Base-by-base conservation (phyloP, 73 alveolate species). In the Stentor coeruleus region DNA sequence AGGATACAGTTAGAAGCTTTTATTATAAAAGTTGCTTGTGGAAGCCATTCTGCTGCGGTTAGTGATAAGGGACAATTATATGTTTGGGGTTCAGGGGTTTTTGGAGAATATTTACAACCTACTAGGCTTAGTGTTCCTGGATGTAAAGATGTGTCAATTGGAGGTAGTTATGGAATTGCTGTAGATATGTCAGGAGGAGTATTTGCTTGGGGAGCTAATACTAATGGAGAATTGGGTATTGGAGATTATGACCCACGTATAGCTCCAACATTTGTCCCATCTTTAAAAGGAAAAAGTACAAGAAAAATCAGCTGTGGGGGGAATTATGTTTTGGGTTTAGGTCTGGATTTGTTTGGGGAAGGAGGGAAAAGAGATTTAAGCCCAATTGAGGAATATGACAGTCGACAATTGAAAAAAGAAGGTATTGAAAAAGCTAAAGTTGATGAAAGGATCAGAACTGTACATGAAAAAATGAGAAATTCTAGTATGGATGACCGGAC, bases 21-120 rank as follows among this genome's bases (percentile, higher is more conserved):
- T 26, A 84, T 90, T 74, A 59, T 39, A 3, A 72, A 85, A 59
- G 81, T 90, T 3, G 82, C 89, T 31, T 94, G 93, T 6, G 94
- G 95, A 0, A 60, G 39, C 36, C 90, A 90, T 39, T 84, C 90
- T 26, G 90, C 90, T 35, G 90, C 90, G 76, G 33, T 84, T 15
- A 57, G 60, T 26, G 59, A 82, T 58, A 49, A 74, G 40, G 87
- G 87, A 35, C 81, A 74, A 40, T 40, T 82, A 2, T 82, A 74
- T 77, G 39, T 85, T 28, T 85, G 91, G 89, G 91, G 91, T 33
- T 40, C 91, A 3, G 91, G 91, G 35, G 88, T 85, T 30, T 85
- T 85, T 85, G 91, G 91, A 73, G 88, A 58, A n/a, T 82, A 33
- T 59, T 30, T 36, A n/a, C 33, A 26, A 39, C 91, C 91, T 33